phyloP scores from a whole-genome alignment of 805 yeast genomes.

The Candida manassasensis region DNA sequence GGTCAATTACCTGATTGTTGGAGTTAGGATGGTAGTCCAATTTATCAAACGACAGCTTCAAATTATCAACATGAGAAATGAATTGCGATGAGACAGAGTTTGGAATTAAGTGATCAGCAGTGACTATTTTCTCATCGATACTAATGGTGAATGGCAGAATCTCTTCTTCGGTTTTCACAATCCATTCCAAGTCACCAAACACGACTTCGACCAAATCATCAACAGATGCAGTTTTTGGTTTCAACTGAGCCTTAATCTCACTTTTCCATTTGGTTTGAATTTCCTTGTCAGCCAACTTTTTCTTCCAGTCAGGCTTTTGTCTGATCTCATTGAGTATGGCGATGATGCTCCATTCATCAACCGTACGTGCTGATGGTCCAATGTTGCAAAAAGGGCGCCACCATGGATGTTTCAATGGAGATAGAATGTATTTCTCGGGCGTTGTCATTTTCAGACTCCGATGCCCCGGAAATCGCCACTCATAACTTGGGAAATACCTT shows the following conservation, averaged over 20 bases:
- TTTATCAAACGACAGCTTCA: conserved; percentile 13
- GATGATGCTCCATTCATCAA: conserved; percentile 15
- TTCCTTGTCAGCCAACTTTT: conserved; percentile 12
- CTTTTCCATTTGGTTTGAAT: conserved; percentile 17
- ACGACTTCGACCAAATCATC: conserved; percentile 20
- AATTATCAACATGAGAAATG: conserved; percentile 9
- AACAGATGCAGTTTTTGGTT: conserved; percentile 9
- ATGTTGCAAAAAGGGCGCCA: conserved; percentile 9
- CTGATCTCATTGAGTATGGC: conserved; percentile 14
- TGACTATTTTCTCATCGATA: conserved; percentile 17
- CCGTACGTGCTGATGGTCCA: conserved; percentile 12
- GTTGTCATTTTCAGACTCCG: too few species aligned
- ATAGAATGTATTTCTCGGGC: conserved; percentile 1
- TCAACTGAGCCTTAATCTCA: conserved; percentile 14
- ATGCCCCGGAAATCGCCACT: too few species aligned
- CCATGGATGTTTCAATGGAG: conserved; percentile 16
- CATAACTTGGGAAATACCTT: too few species aligned
- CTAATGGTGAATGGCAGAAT: conserved; percentile 13
- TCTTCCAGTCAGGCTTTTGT: conserved; percentile 16
- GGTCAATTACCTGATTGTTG: conserved; percentile 31
- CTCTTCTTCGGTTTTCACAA: conserved; percentile 12
- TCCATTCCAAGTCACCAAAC: conserved; percentile 27
- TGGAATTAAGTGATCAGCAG: conserved; percentile 15
- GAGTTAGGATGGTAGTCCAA: conserved; percentile 36
- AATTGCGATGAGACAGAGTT: conserved; percentile 10